Conservation (phyloP, 257 asterid species). For the Osmanthus fragrans region DNA sequence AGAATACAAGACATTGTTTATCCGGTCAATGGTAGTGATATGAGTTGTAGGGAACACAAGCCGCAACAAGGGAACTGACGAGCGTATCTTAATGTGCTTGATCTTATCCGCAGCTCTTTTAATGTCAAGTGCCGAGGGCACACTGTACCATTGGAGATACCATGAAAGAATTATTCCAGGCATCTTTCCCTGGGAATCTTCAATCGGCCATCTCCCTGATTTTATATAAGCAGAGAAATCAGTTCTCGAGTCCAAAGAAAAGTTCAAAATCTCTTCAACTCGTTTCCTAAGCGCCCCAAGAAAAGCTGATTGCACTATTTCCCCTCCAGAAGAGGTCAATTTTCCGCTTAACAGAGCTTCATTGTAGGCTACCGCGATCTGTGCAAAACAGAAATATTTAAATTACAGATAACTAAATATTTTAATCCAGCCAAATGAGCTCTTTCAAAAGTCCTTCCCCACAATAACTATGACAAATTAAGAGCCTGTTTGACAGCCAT, state of each 20-base stretch:
- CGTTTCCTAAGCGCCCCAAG: slow-evolving; percentile 81
- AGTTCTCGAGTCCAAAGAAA: slow-evolving; percentile 27
- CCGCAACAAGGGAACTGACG: slow-evolving; percentile 66
- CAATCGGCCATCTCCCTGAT: slow-evolving; percentile 66
- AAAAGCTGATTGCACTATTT: slow-evolving; percentile 74
- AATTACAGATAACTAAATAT: not conserved
- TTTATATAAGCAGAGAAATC: slow-evolving; percentile 42
- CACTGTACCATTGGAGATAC: slow-evolving; percentile 79
- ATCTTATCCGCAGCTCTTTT: slow-evolving; percentile 54
- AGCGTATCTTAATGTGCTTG: slow-evolving; percentile 26
- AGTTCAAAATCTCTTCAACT: slow-evolving; percentile 64
- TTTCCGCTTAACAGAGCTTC: slow-evolving; percentile 71
- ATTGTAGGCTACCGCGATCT: slow-evolving; percentile 84
- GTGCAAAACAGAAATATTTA: not conserved
- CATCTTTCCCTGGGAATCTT: slow-evolving; percentile 34
- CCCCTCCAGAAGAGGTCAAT: slow-evolving; percentile 53
- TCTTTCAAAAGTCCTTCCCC: not conserved
- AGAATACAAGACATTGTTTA: slow-evolving; percentile 35
- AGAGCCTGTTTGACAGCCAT: too few relatives aligned
- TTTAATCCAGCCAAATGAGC: not conserved
- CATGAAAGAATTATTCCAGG: slow-evolving; percentile 57
- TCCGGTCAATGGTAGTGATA: slow-evolving; percentile 50
- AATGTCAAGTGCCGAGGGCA: slow-evolving; percentile 59
- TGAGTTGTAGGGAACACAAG: slow-evolving; percentile 77
- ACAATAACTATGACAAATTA: not conserved